A percentile compares a stretch with the other conserved stretches of the same genome.
Evolutionary conservation across 345 rosid genomes (phyloP).

Genomic region (Salix exigua): DNA sequence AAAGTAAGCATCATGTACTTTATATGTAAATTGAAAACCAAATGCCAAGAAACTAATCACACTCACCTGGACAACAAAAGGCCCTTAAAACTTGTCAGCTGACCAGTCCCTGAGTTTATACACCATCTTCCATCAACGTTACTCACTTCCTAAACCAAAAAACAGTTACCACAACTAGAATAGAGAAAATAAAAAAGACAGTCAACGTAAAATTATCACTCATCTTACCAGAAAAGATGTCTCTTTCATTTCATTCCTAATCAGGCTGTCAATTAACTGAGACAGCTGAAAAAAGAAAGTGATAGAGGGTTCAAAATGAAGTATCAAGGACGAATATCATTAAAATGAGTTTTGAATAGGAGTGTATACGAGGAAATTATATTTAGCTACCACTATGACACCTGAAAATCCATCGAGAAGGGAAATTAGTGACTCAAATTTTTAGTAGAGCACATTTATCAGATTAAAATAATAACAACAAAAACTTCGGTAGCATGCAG

Average conservation of each 20-base stretch:
- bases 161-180: constrained; percentile 13
- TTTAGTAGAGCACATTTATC: not conserved
- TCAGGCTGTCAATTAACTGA: constrained; percentile 62
- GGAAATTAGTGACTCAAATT: not conserved
- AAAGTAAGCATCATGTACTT: not conserved
- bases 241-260: constrained; percentile 54
- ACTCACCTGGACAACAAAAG: constrained; percentile 74
- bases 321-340: not conserved
- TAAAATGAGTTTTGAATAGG: too few species aligned
- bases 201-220: constrained; percentile 1
- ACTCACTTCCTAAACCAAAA: constrained; percentile 50
- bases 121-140: constrained; percentile 82
- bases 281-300: constrained; percentile 51
- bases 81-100: constrained; percentile 49
- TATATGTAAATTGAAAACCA: not conserved
- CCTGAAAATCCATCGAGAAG: too few species aligned
- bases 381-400: too few species aligned
- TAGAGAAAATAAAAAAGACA: constrained; percentile 17
- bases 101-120: constrained; percentile 54
- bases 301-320: constrained; percentile 6
- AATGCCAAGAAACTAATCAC: constrained; percentile 8
- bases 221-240: constrained; percentile 50
- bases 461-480: not conserved
- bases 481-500: too few species aligned
- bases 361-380: too few species aligned